Evolutionary conservation across 768 basidiomycete species (phyloP), one percentile per base, ranked within the genome.

Genomic region (Leccinum subgranulosum): DNA sequence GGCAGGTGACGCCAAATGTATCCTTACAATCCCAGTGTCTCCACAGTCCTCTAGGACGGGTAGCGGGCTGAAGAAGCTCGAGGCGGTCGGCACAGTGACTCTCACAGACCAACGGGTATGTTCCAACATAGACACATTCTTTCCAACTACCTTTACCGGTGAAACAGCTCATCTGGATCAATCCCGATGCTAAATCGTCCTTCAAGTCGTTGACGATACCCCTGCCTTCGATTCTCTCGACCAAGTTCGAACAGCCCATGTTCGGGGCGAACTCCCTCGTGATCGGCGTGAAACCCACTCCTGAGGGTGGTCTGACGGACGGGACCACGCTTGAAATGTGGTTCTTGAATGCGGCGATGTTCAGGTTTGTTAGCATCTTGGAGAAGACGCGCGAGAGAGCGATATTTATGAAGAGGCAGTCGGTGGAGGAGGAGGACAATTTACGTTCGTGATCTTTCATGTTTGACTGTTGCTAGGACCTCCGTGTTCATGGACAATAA

Each of bases 351-450:
- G 77, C 80, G 46, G 81, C 83, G 12, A 83, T 91, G 77, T 90
- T 90, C 65, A 78, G 84, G 67, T 93, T 93, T 63, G 83, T 86
- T 36, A 82, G 80, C 49, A 69, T 83, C 25, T 72, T 93, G 53
- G 88, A 90, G 74, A 92, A 92, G 77, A 83, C 87, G 33, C 81
- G 90, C 51, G 89, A 92, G 74, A 76, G 81, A 49, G 84, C 84
- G 15, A 82, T 90, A 51, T 89, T 86, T 63, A 90, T 90, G 89
- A 85, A 77, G 68, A 76, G 87, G 49, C 84, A 84, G 68, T 60
- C 58, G 19, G 54, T 73, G 45, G 71, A 71, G n/a, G 73, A 72
- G 11, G 73, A 74, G 15, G 71, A 72, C 23, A 50, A 66, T 56
- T 29, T 72, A 47, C 71, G 71, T 72, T 58, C 9, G 71, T 73